Conservation (phyloP, 2,329 filamentous ascomycete genomes). For the Fusarium temperatum region DNA sequence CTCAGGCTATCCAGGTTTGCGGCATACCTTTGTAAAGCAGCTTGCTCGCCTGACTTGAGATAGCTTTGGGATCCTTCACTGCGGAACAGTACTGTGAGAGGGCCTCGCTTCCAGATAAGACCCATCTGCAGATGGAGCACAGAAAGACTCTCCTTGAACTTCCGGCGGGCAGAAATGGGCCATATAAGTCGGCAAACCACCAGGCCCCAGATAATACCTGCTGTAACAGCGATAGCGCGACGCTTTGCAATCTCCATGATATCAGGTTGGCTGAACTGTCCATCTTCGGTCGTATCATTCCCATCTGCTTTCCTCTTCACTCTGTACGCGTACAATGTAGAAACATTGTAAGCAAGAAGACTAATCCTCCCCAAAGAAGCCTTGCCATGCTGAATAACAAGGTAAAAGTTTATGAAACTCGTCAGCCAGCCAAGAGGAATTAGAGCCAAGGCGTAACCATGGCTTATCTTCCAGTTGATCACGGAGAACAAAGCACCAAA, state of each 20-base stretch:
- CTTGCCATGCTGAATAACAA: slow-evolving; percentile 85
- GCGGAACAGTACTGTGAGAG: slow-evolving; percentile 76
- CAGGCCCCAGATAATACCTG: slow-evolving; percentile 91
- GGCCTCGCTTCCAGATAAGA: slow-evolving; percentile 94
- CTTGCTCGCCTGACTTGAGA: slow-evolving; percentile 42
- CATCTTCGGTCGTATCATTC: slow-evolving; percentile 77
- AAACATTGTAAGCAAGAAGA: slow-evolving; percentile 94
- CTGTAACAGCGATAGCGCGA: slow-evolving; percentile 86
- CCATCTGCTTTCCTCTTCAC: slow-evolving; percentile 78
- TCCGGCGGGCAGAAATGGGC: slow-evolving; percentile 88
- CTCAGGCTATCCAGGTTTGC: slow-evolving; percentile 78
- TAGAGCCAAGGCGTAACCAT: slow-evolving; percentile 77
- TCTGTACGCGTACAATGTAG: slow-evolving; percentile 91
- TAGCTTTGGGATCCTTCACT: slow-evolving; percentile 75
- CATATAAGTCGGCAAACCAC: slow-evolving; percentile 89
- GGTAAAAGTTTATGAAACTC: slow-evolving; percentile 84
- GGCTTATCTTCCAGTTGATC: slow-evolving; percentile 79
- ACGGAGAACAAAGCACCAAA: slow-evolving; percentile 81
- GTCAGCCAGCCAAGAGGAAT: slow-evolving; percentile 84
- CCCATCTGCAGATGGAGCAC: slow-evolving; percentile 93
- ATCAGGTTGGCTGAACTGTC: slow-evolving; percentile 81
- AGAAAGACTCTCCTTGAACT: slow-evolving; percentile 88
- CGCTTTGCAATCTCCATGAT: slow-evolving; percentile 90
- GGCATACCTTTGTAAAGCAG: slow-evolving; percentile 46
- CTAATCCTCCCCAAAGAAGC: slow-evolving; percentile 93